Conservation (phyloP, 169 alveolate species). For the Plasmodium sp. region DNA sequence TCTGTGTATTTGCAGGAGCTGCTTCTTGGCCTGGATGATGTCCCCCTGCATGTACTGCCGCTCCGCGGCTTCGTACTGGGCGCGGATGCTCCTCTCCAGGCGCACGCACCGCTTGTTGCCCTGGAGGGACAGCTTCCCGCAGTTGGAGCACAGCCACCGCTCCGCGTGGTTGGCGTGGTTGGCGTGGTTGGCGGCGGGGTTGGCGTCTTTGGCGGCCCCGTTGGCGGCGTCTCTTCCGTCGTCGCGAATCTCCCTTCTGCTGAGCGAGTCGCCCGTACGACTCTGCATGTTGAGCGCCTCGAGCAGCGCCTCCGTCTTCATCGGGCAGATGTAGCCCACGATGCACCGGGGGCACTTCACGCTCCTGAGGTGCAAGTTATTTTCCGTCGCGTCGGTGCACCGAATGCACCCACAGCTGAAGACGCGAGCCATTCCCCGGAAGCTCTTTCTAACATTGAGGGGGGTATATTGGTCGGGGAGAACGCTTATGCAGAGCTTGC, state of each 20-base stretch:
- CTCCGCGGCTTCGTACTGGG: slow-evolving; percentile 78
- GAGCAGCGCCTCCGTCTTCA: slow-evolving; percentile 28
- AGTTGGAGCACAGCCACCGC: slow-evolving; percentile 83
- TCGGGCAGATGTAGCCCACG: slow-evolving; percentile 80
- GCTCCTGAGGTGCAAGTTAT: slow-evolving; percentile 81
- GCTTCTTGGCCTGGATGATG: slow-evolving; percentile 78
- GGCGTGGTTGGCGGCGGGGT: neutral
- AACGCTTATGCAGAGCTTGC: slow-evolving; percentile 82
- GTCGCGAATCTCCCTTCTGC: neutral
- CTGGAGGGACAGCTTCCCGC: slow-evolving; percentile 79
- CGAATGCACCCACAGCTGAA: slow-evolving; percentile 86
- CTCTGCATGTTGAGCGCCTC: slow-evolving; percentile 48
- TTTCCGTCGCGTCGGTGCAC: slow-evolving; percentile 84
- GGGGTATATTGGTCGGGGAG: slow-evolving; percentile 88
- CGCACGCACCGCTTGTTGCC: slow-evolving; percentile 67
- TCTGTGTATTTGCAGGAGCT: slow-evolving; percentile 78
- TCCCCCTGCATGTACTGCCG: slow-evolving; percentile 80
- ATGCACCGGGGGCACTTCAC: slow-evolving; percentile 84
- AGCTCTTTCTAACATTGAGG: slow-evolving; percentile 79
- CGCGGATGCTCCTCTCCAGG: slow-evolving; percentile 78
- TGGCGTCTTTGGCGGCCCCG: neutral
- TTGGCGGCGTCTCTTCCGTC: neutral
- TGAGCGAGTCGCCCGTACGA: neutral
- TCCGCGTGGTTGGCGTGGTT: slow-evolving; percentile 52
- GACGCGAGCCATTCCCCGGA: slow-evolving; percentile 73